Evolutionary conservation across 257 asterid genomes (phyloP).

Genomic region (Primulina tabacum): DNA sequence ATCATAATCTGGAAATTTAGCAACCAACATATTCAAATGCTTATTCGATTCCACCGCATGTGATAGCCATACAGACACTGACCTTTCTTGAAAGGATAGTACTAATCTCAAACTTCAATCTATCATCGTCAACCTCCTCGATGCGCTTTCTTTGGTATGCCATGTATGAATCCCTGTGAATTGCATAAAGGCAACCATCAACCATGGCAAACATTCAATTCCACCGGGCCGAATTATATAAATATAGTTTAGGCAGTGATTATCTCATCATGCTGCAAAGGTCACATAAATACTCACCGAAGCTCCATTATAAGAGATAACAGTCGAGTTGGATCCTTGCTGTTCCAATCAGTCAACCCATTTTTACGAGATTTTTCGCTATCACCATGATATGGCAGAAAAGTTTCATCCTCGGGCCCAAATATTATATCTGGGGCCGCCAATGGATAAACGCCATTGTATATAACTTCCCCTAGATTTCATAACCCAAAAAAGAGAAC

Average conservation of each 20-base stretch:
- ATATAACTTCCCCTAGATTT: constrained; percentile 75
- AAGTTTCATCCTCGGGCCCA: constrained; percentile 72
- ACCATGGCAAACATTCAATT: background rate
- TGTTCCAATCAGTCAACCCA: constrained; percentile 67
- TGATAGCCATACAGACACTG: constrained; percentile 25
- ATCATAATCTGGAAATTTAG: background rate
- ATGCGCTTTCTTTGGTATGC: constrained; percentile 72
- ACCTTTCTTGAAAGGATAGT: constrained; percentile 93
- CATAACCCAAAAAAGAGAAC: constrained; percentile 18
- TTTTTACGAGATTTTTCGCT: constrained; percentile 39
- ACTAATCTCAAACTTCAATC: constrained; percentile 83
- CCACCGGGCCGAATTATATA: constrained; percentile 8
- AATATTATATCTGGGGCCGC: constrained; percentile 84
- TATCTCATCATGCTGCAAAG: background rate
- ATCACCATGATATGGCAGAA: constrained; percentile 47
- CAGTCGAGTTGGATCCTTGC: constrained; percentile 67
- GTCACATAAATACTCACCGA: constrained; percentile 38
- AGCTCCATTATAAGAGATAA: constrained; percentile 71
- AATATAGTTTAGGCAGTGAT: background rate
- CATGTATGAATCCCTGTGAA: constrained; percentile 59
- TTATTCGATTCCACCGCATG: constrained; percentile 1
- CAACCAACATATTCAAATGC: background rate
- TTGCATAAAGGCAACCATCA: constrained; percentile 14
- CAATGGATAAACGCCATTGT: constrained; percentile 75
- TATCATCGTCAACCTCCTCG: constrained; percentile 71